Percentiles rank a stretch among this genome's conserved stretches.
Conservation (phyloP, 768 basidiomycete genomes). For the Calocybe gangraenosa region DNA sequence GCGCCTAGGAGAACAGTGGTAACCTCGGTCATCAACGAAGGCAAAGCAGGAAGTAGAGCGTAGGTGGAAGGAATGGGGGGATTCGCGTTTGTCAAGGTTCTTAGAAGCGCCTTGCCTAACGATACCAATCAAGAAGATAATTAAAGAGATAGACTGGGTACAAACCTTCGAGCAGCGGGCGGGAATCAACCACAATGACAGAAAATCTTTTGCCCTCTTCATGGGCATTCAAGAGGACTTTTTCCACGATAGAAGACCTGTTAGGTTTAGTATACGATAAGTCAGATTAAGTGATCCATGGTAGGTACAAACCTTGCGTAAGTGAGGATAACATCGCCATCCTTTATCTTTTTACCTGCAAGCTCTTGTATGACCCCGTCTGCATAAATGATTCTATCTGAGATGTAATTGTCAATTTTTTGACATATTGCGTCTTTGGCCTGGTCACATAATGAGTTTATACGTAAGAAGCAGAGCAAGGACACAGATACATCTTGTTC, state of each 20-base stretch:
- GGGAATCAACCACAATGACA: conserved; percentile 92
- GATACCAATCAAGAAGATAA: conserved; percentile 1
- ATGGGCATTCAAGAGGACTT: conserved; percentile 77
- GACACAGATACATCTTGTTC: conserved; percentile 84
- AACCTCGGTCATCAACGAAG: conserved; percentile 75
- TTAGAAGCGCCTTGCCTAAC: conserved; percentile 75
- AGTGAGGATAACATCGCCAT: conserved; percentile 89
- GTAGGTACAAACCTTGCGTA: conserved; percentile 74
- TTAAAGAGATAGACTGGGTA: conserved; percentile 1
- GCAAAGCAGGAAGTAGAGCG: conserved; percentile 81
- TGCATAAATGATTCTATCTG: conserved; percentile 89
- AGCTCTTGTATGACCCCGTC: conserved; percentile 90
- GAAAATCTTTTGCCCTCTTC: conserved; percentile 74
- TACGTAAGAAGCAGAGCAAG: conserved; percentile 6
- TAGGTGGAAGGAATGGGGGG: conserved; percentile 82
- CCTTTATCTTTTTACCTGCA: conserved; percentile 89
- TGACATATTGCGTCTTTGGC: conserved; percentile 81
- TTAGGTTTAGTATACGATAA: conserved; percentile 5
- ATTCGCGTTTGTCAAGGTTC: conserved; percentile 55
- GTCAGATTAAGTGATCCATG: not conserved
- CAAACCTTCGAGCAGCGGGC: conserved; percentile 86
- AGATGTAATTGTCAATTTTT: conserved; percentile 90
- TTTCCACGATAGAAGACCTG: conserved; percentile 94
- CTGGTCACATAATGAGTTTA: conserved; percentile 33
- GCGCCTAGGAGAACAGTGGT: conserved; percentile 88